These are phyloP conservation scores for Phycomyces blakesleeanus DNA, from an alignment of 192 early-diverging fungal genomes.

Conservation along the genomic window DNA sequence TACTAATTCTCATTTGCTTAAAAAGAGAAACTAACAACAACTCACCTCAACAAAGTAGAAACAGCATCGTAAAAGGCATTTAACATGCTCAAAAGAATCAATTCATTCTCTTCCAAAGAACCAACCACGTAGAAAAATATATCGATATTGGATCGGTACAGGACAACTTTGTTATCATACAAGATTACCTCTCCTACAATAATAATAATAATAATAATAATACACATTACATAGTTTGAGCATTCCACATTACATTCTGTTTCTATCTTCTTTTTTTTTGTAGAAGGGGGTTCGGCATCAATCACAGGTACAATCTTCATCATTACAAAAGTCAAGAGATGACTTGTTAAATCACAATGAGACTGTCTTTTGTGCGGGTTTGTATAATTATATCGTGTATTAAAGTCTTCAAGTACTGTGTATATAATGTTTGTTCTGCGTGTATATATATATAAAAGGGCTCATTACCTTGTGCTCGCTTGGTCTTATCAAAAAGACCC, in stretches of 20 bases:
- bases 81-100: constrained; percentile 76
- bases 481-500: constrained; percentile 88
- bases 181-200: constrained; percentile 82
- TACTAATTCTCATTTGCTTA: background rate
- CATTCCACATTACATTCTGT: no score
- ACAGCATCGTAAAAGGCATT: constrained; percentile 83
- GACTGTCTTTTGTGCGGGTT: no score
- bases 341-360: no score
- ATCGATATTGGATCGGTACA: constrained; percentile 83
- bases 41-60: constrained; percentile 76
- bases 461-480: constrained; percentile 62
- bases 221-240: no score
- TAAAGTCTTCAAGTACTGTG: background rate
- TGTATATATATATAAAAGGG: no score
- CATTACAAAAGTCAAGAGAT: no score
- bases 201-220: no score
- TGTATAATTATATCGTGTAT: no score
- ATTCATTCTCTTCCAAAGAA: constrained; percentile 89
- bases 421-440: background rate
- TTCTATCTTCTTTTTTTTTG: no score
- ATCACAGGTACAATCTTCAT: no score
- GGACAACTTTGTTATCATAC: constrained; percentile 87
- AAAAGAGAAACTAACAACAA: background rate
- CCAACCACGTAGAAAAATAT: constrained; percentile 91
- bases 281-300: no score